Conservation (phyloP, 1,139 yeast species). For the Blastobotrys raffinosifermentans region DNA sequence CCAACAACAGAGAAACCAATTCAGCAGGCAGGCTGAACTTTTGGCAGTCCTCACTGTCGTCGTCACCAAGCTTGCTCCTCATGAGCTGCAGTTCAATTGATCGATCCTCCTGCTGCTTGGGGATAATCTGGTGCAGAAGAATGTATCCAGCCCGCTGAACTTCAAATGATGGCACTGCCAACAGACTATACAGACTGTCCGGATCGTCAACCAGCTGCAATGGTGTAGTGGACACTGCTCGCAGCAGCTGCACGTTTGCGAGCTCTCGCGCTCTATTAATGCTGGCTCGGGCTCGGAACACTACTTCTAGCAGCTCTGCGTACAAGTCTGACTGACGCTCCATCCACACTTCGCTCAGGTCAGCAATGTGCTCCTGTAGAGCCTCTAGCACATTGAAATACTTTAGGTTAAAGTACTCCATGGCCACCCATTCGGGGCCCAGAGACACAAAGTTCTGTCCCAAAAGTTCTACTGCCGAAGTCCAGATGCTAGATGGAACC, state of each 20-base stretch:
- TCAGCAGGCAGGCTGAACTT: constrained; percentile 25
- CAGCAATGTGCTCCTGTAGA: constrained; percentile 27
- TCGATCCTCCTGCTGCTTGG: constrained; percentile 35
- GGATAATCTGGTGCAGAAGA: constrained; percentile 38
- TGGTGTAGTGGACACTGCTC: constrained; percentile 16
- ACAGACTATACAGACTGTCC: constrained; percentile 29
- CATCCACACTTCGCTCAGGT: constrained; percentile 29
- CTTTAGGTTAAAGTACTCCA: constrained; percentile 47
- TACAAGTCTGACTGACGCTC: constrained; percentile 30
- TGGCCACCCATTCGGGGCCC: constrained; percentile 33
- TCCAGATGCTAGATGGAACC: constrained; percentile 25
- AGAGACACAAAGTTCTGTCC: constrained; percentile 33
- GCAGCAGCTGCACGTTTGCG: constrained; percentile 14
- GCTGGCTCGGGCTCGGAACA: constrained; percentile 13
- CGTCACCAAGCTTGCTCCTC: constrained; percentile 31
- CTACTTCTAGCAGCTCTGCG: constrained; percentile 36
- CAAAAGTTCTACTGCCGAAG: constrained; percentile 17
- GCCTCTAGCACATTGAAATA: constrained; percentile 35
- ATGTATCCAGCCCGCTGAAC: constrained; percentile 41
- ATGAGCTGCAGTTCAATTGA: constrained; percentile 27
- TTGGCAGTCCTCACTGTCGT: constrained; percentile 11
- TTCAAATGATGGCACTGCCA: constrained; percentile 23
- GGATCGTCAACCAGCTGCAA: constrained; percentile 27
- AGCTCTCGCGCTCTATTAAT: constrained; percentile 12
- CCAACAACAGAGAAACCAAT: constrained; percentile 27